These are phyloP conservation scores for Colletotrichum tabaci DNA, from an alignment of 2,329 filamentous ascomycete species.

Conservation along the genomic window DNA sequence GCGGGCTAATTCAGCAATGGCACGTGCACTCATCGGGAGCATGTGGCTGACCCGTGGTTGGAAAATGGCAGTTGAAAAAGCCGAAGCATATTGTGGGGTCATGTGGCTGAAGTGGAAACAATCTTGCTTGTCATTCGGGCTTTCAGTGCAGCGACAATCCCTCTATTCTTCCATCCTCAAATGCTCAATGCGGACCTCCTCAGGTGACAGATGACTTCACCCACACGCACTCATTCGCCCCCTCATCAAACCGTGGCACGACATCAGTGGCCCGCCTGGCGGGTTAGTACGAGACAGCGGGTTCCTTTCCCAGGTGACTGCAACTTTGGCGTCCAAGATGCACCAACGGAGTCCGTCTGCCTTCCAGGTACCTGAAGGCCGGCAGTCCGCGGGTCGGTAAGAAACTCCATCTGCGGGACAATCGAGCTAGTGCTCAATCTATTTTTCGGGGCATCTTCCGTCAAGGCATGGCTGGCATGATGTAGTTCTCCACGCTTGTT, in stretches of 20 bases:
- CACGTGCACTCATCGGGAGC: background rate
- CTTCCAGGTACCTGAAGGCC: background rate
- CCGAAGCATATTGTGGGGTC: background rate
- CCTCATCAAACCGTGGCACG: slow-evolving; percentile 28
- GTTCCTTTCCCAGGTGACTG: slow-evolving; percentile 14
- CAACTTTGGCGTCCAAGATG: background rate
- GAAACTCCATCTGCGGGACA: background rate
- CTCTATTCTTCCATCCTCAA: background rate
- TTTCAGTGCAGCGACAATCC: slow-evolving; percentile 10
- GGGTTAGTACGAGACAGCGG: slow-evolving; percentile 12
- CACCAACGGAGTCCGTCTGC: background rate
- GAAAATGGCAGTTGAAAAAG: background rate
- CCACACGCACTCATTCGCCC: background rate
- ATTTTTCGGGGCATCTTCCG: background rate
- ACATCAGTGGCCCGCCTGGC: slow-evolving; percentile 28
- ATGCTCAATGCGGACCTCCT: background rate
- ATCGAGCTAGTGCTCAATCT: background rate
- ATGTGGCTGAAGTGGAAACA: slow-evolving; percentile 16
- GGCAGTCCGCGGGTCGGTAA: slow-evolving; percentile 1
- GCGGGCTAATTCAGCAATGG: background rate
- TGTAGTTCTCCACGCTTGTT: slow-evolving; percentile 19
- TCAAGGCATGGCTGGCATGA: background rate
- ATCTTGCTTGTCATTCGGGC: background rate
- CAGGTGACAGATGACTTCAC: slow-evolving; percentile 13
- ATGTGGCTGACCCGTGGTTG: slow-evolving; percentile 26